phyloP scores from a whole-genome alignment of 176 grass and related monocot genomes.

The Chloris gayana region DNA sequence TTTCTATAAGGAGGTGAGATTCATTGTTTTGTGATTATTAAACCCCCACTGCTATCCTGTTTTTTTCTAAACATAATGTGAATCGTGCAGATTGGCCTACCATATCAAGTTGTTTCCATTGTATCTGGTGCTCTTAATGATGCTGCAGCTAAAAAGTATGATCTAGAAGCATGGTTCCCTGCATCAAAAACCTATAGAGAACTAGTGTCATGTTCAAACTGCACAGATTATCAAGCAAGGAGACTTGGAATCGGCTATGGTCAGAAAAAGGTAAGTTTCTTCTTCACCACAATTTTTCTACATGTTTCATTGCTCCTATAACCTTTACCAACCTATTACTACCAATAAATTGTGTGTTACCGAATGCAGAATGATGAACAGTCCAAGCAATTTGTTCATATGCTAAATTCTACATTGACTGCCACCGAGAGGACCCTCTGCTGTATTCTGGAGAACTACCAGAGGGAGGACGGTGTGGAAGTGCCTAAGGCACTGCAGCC shows the following conservation, averaged over 20 bases:
- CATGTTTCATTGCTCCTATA: background rate
- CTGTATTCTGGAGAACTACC: conserved; percentile 87
- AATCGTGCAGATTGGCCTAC: conserved; percentile 69
- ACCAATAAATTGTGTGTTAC: background rate
- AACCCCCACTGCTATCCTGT: background rate
- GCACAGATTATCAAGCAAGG: conserved; percentile 92
- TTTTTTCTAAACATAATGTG: conserved; percentile 14
- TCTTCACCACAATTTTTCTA: background rate
- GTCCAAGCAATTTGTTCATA: conserved; percentile 88
- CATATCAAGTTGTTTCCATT: conserved; percentile 88
- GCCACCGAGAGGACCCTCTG: conserved; percentile 94
- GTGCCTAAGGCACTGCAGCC: conserved; percentile 70
- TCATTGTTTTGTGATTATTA: background rate
- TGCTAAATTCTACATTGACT: conserved; percentile 91
- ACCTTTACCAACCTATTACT: background rate
- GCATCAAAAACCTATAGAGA: conserved; percentile 90
- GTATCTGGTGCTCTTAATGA: conserved; percentile 96
- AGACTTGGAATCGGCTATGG: conserved; percentile 85
- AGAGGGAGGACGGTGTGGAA: conserved; percentile 75
- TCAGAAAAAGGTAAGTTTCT: conserved; percentile 77
- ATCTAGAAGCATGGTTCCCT: conserved; percentile 97
- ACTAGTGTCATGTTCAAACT: conserved; percentile 93
- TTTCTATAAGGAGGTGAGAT: conserved; percentile 68
- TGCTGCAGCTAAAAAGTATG: conserved; percentile 93
- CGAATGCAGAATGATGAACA: conserved; percentile 76